Evolutionary conservation across 352 stramenopile species (phyloP), one percentile per base, ranked within the genome.

Genomic region (Globisporangium uncinulatum): DNA sequence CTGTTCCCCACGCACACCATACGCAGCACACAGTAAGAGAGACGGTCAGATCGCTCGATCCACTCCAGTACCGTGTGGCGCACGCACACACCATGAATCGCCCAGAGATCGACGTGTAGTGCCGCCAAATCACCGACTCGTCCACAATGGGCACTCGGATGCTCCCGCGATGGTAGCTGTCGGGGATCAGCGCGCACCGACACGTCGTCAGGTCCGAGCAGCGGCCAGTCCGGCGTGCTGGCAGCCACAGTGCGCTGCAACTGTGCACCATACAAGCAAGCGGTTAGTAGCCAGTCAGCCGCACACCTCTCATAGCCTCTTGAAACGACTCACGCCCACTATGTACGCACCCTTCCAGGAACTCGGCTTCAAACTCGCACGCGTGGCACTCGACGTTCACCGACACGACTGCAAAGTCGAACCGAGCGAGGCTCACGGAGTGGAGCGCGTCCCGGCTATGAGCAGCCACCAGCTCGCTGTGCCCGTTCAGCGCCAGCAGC

Each of bases 321-420:
- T 19, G 10, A 44, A 44, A 17, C 39, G 4, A 15, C 10, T 19
- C 13, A n/a, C n/a, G 0, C 39, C 10, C 19, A 49, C n/a, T 49
- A n/a, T 1, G 41, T 45, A 69, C 59, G 2, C 69, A 84, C 54
- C 72, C 66, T 59, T 92, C 83, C 0, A 92, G 59, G 59, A 90
- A 92, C 29, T 89, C 79, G 1, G 78, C 70, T 61, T 92, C 79
- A 17, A 92, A 92, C 37, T 89, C 79, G 51, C 79, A 89, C 13
- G 74, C 73, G 37, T 66, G 69, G 55, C 79, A 90, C 48, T 76
- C 71, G 15, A 92, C 73, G 37, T 78, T 86, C 21, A 90, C 58
- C 1, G 56, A 66, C 14, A 92, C 57, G 17, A 90, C 80, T 0
- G 67, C 76, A 54, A 86, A 88, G 20, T 88, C 77, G 57, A 90